A percentile compares a stretch with the other conserved stretches of the same genome.
Conservation (phyloP, 148 eudicot genomes). For the Vaccinium macrocarpon region DNA sequence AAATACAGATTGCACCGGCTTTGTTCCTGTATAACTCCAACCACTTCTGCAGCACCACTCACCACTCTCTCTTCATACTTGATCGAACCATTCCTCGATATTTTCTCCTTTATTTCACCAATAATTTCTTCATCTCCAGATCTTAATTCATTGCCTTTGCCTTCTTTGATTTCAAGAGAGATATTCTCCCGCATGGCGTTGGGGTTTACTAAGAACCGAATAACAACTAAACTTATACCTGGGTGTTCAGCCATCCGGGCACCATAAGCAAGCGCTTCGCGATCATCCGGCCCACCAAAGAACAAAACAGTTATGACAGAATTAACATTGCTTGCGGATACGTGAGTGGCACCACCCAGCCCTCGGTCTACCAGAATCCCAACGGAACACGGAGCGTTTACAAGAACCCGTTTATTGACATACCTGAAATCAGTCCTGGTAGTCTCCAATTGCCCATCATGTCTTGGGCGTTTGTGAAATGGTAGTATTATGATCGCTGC, state of each 20-base stretch:
- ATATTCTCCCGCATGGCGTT: slow-evolving; percentile 32
- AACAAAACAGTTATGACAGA: slow-evolving; percentile 46
- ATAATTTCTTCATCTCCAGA: slow-evolving; percentile 41
- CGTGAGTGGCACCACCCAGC: slow-evolving; percentile 72
- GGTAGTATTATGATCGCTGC: slow-evolving; percentile 68
- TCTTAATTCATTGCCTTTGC: slow-evolving; percentile 10
- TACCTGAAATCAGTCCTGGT: slow-evolving; percentile 52
- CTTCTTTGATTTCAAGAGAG: slow-evolving; percentile 29
- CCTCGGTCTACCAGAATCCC: slow-evolving; percentile 75
- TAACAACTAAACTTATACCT: slow-evolving; percentile 50
- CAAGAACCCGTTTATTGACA: slow-evolving; percentile 53
- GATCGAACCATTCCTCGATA: slow-evolving; percentile 29
- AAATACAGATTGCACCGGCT: slow-evolving; percentile 47
- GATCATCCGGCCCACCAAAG: slow-evolving; percentile 80
- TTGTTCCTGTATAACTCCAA: slow-evolving; percentile 31
- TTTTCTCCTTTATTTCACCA: slow-evolving; percentile 26
- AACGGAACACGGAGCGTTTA: slow-evolving; percentile 67
- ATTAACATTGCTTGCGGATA: slow-evolving; percentile 69
- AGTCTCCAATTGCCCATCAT: slow-evolving; percentile 67
- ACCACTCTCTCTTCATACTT: slow-evolving; percentile 54
- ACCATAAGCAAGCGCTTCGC: slow-evolving; percentile 68
- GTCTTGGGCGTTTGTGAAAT: slow-evolving; percentile 66
- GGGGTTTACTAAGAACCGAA: slow-evolving; percentile 40
- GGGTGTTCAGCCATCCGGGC: slow-evolving; percentile 81
- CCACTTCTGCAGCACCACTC: slow-evolving; percentile 27